phyloP scores from a whole-genome alignment of 495 filamentous ascomycete species.

The Penicillium steckii region DNA sequence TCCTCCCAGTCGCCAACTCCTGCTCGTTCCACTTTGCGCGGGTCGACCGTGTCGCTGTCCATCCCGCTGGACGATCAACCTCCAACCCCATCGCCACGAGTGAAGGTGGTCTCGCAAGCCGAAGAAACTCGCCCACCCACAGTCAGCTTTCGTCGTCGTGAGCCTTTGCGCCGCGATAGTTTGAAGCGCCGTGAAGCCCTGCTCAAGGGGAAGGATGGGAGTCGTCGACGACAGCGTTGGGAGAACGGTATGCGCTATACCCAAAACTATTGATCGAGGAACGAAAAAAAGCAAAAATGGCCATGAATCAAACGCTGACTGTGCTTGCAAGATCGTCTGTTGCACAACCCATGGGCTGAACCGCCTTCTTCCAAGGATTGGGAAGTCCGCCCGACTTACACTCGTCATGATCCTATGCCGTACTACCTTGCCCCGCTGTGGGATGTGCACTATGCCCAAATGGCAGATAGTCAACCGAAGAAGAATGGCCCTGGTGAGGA shows the following conservation, averaged over 20 bases:
- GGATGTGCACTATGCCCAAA: conserved; percentile 64
- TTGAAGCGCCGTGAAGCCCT: conserved; percentile 71
- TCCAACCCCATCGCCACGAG: conserved; percentile 17
- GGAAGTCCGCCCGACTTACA: conserved; percentile 73
- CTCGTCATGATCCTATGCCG: conserved; percentile 68
- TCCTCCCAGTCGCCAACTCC: conserved; percentile 20
- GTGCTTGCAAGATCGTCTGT: conserved; percentile 66
- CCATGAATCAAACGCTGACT: conserved; percentile 6
- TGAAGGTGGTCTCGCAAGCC: conserved; percentile 18
- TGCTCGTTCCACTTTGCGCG: conserved; percentile 30
- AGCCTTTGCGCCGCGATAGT: conserved; percentile 57
- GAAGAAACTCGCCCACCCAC: conserved; percentile 24
- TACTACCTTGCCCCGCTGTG: conserved; percentile 88
- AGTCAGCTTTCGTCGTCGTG: conserved; percentile 42
- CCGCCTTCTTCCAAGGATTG: conserved; percentile 82
- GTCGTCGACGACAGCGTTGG: conserved; percentile 81
- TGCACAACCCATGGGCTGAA: conserved; percentile 81
- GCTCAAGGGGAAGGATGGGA: conserved; percentile 92
- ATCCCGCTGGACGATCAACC: conserved; percentile 52
- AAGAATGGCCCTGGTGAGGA: conserved; percentile 37
- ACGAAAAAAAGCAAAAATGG: neutral
- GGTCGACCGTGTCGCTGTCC: conserved; percentile 41
- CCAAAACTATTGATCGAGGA: conserved; percentile 1
- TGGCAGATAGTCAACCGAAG: conserved; percentile 33
- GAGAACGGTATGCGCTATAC: conserved; percentile 74